phyloP scores from a whole-genome alignment of 108 stramenopile species.

The Cyclotella baltica region DNA sequence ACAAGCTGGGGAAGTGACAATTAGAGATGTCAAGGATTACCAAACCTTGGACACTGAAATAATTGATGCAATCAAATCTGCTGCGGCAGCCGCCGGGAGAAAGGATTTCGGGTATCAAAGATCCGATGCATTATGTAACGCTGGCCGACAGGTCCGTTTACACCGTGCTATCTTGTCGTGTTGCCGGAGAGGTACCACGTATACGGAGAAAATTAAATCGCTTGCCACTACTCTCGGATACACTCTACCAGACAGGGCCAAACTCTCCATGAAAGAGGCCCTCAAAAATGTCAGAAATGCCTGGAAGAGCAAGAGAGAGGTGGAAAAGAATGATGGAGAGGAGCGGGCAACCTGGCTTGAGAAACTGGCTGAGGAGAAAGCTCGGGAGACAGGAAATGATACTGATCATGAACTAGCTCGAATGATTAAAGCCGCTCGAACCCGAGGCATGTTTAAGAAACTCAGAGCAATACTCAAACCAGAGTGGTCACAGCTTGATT shows the following conservation, averaged over 20 bases:
- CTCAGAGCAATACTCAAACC: not conserved
- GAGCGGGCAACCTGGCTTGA: not conserved
- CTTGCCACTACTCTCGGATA: not conserved
- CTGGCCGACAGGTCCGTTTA: not conserved
- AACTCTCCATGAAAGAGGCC: not conserved
- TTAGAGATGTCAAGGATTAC: not conserved
- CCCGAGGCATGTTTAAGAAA: not conserved
- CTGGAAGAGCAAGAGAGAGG: too few relatives aligned
- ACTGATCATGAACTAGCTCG: not conserved
- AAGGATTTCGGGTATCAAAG: conserved; percentile 2
- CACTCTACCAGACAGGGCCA: not conserved
- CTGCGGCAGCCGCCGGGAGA: not conserved
- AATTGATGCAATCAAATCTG: not conserved
- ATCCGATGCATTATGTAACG: not conserved
- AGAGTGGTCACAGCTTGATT: not conserved
- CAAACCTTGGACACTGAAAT: not conserved
- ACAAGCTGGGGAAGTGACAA: not conserved
- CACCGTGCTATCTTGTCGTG: not conserved
- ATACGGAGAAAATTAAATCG: not conserved
- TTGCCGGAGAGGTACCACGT: not conserved
- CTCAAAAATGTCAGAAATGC: not conserved
- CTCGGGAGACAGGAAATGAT: not conserved
- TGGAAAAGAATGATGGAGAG: not conserved
- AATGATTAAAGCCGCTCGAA: not conserved
- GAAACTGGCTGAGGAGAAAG: not conserved